A percentile compares a stretch with the other conserved stretches of the same genome.
These are phyloP conservation scores for Cryptomeria japonica DNA, from an alignment of 75 land plant species.

Conservation along the genomic window DNA sequence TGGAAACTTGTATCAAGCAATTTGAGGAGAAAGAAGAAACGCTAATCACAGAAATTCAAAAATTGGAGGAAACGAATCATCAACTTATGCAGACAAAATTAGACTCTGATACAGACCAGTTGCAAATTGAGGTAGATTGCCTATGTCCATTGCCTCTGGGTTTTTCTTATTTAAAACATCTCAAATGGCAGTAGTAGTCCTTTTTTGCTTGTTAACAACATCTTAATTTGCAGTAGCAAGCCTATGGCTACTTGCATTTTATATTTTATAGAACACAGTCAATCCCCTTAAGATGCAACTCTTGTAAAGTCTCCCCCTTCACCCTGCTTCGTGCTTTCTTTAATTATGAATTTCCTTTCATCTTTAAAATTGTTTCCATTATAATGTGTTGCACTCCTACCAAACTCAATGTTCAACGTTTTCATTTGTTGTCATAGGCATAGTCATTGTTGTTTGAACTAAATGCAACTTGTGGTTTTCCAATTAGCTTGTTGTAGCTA, in stretches of 20 bases:
- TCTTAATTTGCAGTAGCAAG: background rate
- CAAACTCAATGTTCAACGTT: background rate
- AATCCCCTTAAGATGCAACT: background rate
- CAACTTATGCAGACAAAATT: slow-evolving; percentile 26
- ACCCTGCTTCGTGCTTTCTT: background rate
- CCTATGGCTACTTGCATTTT: background rate
- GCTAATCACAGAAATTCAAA: slow-evolving; percentile 26
- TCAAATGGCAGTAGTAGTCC: background rate
- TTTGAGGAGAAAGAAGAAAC: slow-evolving; percentile 29
- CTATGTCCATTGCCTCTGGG: background rate
- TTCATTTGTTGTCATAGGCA: background rate
- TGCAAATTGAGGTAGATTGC: slow-evolving; percentile 31
- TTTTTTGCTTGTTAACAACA: background rate
- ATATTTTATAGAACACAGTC: background rate
- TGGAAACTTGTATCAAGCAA: slow-evolving; percentile 20
- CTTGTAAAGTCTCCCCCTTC: background rate
- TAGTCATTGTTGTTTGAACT: background rate
- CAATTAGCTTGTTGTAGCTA: background rate
- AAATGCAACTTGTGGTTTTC: background rate
- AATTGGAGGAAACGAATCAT: slow-evolving; percentile 35
- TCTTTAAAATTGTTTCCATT: background rate
- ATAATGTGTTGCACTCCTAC: background rate
- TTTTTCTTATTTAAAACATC: background rate
- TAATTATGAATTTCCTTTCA: background rate
- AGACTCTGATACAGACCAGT: slow-evolving; percentile 37